Evolutionary conservation across 75 land plant genomes (phyloP).

Genomic region (Chamaecyparis obtusa): DNA sequence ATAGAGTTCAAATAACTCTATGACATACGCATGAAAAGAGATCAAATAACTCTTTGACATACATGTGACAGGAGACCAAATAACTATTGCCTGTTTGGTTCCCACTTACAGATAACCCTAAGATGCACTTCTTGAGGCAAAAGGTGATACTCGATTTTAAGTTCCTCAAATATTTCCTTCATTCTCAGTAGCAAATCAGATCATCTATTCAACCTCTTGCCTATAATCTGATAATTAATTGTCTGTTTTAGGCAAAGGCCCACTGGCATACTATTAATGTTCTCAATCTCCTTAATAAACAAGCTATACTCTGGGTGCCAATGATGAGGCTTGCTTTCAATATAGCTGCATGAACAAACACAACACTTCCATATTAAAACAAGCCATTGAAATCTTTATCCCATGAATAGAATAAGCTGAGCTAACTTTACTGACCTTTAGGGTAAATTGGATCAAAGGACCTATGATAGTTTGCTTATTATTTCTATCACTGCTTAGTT

Average conservation of each 20-base stretch:
- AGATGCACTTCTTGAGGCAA: constrained; percentile 30
- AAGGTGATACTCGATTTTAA: constrained; percentile 48
- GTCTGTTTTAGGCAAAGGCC: constrained; percentile 51
- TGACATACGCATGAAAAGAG: too few species aligned
- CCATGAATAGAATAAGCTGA: too few species aligned
- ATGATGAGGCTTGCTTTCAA: constrained; percentile 60
- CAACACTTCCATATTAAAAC: not conserved
- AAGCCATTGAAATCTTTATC: too few species aligned
- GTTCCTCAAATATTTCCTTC: constrained; percentile 55
- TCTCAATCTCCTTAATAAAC: constrained; percentile 51
- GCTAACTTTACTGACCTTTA: too few species aligned
- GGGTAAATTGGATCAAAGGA: too few species aligned
- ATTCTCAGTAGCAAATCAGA: constrained; percentile 61
- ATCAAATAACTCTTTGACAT: too few species aligned
- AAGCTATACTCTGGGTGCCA: constrained; percentile 57
- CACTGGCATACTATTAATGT: constrained; percentile 20
- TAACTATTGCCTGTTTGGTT: too few species aligned
- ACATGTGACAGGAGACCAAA: too few species aligned
- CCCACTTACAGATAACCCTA: too few species aligned
- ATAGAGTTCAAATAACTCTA: too few species aligned
- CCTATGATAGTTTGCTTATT: too few species aligned
- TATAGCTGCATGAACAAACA: not conserved
- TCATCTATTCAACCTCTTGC: constrained; percentile 51
- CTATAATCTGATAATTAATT: constrained; percentile 68
- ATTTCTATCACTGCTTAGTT: too few species aligned